Evolutionary conservation across 441 rosid genomes (phyloP), one percentile per base, ranked within the genome.

Genomic region (Adansonia gregorii): DNA sequence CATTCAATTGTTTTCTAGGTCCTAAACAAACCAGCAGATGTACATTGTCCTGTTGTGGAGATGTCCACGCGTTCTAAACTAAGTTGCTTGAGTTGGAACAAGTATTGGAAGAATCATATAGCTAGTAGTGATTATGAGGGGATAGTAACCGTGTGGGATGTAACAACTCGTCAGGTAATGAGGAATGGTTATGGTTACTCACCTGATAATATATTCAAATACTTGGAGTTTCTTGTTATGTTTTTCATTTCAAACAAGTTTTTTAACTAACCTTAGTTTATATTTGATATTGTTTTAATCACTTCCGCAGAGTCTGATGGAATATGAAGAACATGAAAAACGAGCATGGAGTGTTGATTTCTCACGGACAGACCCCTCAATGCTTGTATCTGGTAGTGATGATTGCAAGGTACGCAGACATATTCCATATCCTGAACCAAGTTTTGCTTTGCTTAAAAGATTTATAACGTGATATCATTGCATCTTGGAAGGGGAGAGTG

Each of bases 271-370:
- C 45, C 3, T 54, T 39, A 72, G 49, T 78, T 72, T 78, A 8
- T 31, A 22, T 54, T 22, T 70, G 68, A 46, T 41, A 9, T 45
- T 76, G 39, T 49, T 46, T 73, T 72, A 77, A 65, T 9, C 60
- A 7, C 65, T 45, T 27, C 61, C 82, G 63, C 90, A 93, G 97
- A 87, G 90, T 89, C 89, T 97, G 76, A 92, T 94, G 99, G 97
- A 94, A 87, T 97, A 94, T 79, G 99, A 97, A 86, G 99, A 97
- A 85, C 99, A 97, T 83, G 98, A 94, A 80, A 97, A 94, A 79
- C 98, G 98, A 58, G 99, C 98, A 67, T 97, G 99, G 99, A 94
- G 98, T 85, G 99, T 97, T 82, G 99, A 97, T 82, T 97, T 94
- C 86, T 97, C 98, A 61, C 85, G 87, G 73, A 91, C 94, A 7